These are phyloP conservation scores for Pelargonium nanum DNA, from an alignment of 345 rosid genomes.

Conservation along the genomic window DNA sequence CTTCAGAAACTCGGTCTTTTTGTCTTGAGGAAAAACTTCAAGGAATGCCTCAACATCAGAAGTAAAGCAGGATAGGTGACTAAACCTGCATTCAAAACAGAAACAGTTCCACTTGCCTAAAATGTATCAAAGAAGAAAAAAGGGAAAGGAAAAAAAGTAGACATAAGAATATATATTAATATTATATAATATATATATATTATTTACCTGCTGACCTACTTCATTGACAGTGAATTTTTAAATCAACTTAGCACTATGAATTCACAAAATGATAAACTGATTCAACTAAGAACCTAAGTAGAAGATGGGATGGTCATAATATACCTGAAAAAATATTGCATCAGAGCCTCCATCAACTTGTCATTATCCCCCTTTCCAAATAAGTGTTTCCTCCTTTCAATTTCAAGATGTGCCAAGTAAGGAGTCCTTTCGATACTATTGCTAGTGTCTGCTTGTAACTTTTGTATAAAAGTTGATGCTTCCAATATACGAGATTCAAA, in stretches of 20 bases:
- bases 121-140: neutral
- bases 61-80: slow-evolving; percentile 84
- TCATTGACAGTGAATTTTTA: neutral
- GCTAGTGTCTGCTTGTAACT: slow-evolving; percentile 41
- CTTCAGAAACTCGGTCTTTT: slow-evolving; percentile 45
- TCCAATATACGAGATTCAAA: slow-evolving; percentile 65
- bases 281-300: neutral
- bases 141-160: neutral
- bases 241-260: neutral
- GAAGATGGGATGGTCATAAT: slow-evolving; percentile 7
- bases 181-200: neutral
- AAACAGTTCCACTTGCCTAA: neutral
- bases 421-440: slow-evolving; percentile 55
- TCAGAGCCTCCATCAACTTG: slow-evolving; percentile 46
- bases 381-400: slow-evolving; percentile 66
- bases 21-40: slow-evolving; percentile 52
- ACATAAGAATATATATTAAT: neutral
- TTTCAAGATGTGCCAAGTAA: slow-evolving; percentile 69
- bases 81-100: slow-evolving; percentile 48
- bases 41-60: slow-evolving; percentile 67
- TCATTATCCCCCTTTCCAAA: slow-evolving; percentile 54
- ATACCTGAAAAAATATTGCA: slow-evolving; percentile 68
- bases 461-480: slow-evolving; percentile 56
- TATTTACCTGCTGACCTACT: neutral
- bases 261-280: neutral